phyloP scores from a whole-genome alignment of 306 rosid genomes.

The Vigna angularis region DNA sequence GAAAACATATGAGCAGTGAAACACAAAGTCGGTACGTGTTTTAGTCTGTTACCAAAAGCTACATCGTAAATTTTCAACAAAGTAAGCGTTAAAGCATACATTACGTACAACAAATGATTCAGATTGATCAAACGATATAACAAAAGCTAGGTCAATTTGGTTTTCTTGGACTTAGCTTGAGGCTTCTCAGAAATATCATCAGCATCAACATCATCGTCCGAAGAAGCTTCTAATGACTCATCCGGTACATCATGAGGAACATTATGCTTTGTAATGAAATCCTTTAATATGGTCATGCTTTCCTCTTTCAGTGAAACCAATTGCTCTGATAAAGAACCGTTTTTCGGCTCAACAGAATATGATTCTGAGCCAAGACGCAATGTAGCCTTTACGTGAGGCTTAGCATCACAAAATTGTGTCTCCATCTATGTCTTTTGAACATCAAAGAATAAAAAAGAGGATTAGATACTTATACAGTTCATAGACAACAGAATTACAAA shows the following conservation, averaged over 20 bases:
- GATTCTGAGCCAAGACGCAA: constrained; percentile 70
- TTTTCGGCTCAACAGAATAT: constrained; percentile 49
- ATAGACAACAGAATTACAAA: constrained; percentile 12
- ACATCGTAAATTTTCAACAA: not conserved
- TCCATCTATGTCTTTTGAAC: constrained; percentile 54
- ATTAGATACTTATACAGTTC: constrained; percentile 11
- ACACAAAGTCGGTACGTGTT: not conserved
- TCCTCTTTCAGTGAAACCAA: constrained; percentile 73
- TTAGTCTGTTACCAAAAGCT: not conserved
- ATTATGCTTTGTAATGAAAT: constrained; percentile 83
- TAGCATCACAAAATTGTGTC: constrained; percentile 50
- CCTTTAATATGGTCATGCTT: constrained; percentile 80
- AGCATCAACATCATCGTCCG: constrained; percentile 70
- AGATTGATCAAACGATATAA: not conserved
- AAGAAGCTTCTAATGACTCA: constrained; percentile 68
- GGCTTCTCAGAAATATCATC: constrained; percentile 61
- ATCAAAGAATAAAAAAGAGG: not conserved
- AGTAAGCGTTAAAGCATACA: constrained; percentile 31
- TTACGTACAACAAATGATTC: constrained; percentile 21
- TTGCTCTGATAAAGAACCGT: constrained; percentile 71
- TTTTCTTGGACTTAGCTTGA: constrained; percentile 67
- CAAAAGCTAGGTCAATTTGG: constrained; percentile 61
- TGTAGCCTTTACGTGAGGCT: constrained; percentile 58
- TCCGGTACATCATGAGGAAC: constrained; percentile 85
- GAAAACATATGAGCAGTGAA: not conserved